Evolutionary conservation across 2,329 filamentous ascomycete genomes (phyloP).

Genomic region (Sphaceloma murrayae): DNA sequence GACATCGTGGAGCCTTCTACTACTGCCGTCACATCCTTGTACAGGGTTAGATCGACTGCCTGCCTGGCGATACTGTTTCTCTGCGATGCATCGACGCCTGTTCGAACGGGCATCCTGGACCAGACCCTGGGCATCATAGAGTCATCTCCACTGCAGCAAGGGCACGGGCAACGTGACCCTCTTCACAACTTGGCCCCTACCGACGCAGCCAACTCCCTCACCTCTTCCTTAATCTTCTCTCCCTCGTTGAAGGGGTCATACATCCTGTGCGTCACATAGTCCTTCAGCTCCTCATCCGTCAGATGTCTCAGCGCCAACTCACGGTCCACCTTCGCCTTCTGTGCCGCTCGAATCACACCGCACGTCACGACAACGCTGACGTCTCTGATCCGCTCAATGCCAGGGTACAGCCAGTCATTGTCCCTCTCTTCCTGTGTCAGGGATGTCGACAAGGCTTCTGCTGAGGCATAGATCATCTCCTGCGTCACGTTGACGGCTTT

Average conservation of each 20-base stretch:
- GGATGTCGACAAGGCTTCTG: slow-evolving; percentile 65
- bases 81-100: too few relatives aligned
- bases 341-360: slow-evolving; percentile 86
- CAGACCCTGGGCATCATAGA: too few relatives aligned
- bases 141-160: too few relatives aligned
- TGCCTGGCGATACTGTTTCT: too few relatives aligned
- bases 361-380: slow-evolving; percentile 78
- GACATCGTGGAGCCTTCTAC: too few relatives aligned
- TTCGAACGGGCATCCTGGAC: too few relatives aligned
- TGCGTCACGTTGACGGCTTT: slow-evolving; percentile 82
- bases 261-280: slow-evolving; percentile 50
- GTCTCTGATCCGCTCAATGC: slow-evolving; percentile 82
- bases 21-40: too few relatives aligned
- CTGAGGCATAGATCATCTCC: slow-evolving; percentile 94
- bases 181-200: too few relatives aligned
- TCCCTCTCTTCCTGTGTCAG: slow-evolving; percentile 74
- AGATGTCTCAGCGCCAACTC: slow-evolving; percentile 53
- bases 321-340: slow-evolving; percentile 57
- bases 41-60: too few relatives aligned
- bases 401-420: slow-evolving; percentile 79
- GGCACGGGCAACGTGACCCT: too few relatives aligned
- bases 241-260: slow-evolving; percentile 43
- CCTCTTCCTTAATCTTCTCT: slow-evolving; percentile 29
- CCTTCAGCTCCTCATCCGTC: slow-evolving; percentile 58
- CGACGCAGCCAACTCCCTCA: slow-evolving; percentile 21